Conservation (phyloP, 163 green algal species). For the Scenedesmus sp. region DNA sequence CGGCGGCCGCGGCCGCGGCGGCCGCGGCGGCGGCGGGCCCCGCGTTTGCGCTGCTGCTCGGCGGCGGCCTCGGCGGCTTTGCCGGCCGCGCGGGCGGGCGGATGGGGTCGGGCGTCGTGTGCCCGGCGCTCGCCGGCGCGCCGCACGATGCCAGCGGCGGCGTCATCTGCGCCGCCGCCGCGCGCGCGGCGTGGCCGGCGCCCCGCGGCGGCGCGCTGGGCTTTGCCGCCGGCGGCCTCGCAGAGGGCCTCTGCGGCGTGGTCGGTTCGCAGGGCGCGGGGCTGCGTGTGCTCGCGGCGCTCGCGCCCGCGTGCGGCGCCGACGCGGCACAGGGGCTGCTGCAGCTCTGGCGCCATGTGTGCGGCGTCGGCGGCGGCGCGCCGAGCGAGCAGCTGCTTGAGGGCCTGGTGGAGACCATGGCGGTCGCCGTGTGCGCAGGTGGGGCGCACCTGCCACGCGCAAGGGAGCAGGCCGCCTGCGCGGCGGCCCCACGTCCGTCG, state of each 20-base stretch:
- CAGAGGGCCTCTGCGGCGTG: conserved; percentile 24
- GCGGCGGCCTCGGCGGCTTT: conserved; percentile 16
- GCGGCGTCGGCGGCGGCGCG: conserved; percentile 2
- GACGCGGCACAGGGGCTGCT: conserved; percentile 25
- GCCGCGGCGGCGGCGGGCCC: background rate
- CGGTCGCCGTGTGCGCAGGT: conserved; percentile 27
- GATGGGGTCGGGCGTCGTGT: too few relatives aligned
- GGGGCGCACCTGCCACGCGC: too few relatives aligned
- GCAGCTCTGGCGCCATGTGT: conserved; percentile 26
- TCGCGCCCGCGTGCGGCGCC: conserved; percentile 22
- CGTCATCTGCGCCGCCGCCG: too few relatives aligned
- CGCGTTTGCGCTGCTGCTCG: background rate
- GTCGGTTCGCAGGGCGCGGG: conserved; percentile 2
- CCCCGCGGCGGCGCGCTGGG: background rate
- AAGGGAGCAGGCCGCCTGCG: too few relatives aligned
- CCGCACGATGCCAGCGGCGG: too few relatives aligned
- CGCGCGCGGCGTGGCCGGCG: too few relatives aligned
- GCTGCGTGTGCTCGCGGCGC: conserved; percentile 31
- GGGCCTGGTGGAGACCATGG: conserved; percentile 20
- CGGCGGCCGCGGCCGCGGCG: background rate
- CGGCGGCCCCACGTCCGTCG: too few relatives aligned
- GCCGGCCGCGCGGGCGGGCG: background rate
- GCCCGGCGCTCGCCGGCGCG: too few relatives aligned
- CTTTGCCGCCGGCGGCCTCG: conserved; percentile 12
- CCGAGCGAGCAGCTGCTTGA: conserved; percentile 32